Evolutionary conservation across 805 yeast genomes (phyloP).

Genomic region (Debaryomyces prosopidis): DNA sequence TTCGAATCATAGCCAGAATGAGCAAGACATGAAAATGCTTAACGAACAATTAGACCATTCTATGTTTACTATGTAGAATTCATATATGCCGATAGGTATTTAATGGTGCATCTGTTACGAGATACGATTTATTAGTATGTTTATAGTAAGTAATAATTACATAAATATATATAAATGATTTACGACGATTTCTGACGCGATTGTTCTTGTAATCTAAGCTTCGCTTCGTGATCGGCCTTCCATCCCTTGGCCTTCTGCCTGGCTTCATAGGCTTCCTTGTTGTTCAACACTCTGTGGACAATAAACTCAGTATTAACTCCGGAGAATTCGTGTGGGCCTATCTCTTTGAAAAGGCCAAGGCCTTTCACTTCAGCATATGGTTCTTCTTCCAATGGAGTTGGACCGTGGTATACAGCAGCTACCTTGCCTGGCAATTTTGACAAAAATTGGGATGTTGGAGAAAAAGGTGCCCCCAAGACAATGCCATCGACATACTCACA

Average conservation of each 20-base stretch:
- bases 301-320: constrained; percentile 70
- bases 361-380: constrained; percentile 39
- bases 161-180: not conserved
- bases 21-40: constrained; percentile 24
- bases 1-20: constrained; percentile 39
- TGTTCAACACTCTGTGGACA: constrained; percentile 68
- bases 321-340: constrained; percentile 58
- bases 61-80: not conserved
- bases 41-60: constrained; percentile 19
- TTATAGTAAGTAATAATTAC: not conserved
- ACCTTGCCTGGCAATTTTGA: constrained; percentile 38
- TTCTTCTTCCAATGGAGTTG: constrained; percentile 39
- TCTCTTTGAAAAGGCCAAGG: constrained; percentile 37
- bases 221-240: constrained; percentile 53
- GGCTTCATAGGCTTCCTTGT: constrained; percentile 73
- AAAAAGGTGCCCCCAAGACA: constrained; percentile 67
- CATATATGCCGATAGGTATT: no score
- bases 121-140: not conserved
- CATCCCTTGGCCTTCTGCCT: constrained; percentile 87
- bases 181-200: not conserved
- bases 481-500: constrained; percentile 82
- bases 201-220: constrained; percentile 16
- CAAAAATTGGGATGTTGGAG: constrained; percentile 44
- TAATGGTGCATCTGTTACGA: not conserved
- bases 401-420: constrained; percentile 56